Conservation (phyloP, 768 basidiomycete species). For the Lactifluus subvellereus region DNA sequence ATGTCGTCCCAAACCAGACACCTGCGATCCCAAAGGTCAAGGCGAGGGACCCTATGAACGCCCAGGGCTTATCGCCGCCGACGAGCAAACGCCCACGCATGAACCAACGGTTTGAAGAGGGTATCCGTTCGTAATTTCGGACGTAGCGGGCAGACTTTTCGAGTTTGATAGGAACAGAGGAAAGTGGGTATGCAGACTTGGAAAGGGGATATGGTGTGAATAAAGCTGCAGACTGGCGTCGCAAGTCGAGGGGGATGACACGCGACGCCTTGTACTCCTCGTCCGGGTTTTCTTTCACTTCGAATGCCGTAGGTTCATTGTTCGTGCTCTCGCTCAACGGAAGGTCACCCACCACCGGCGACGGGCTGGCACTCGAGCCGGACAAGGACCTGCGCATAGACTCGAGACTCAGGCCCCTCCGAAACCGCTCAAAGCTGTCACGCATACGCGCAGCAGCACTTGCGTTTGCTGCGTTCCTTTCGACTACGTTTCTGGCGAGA, state of each 20-base stretch:
- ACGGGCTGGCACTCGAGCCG: conserved; percentile 18
- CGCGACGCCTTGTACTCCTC: conserved; percentile 21
- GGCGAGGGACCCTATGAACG: conserved; percentile 61
- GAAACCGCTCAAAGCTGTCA: conserved; percentile 56
- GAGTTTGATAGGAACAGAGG: conserved; percentile 31
- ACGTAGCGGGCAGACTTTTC: conserved; percentile 37
- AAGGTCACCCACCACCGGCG: conserved; percentile 19
- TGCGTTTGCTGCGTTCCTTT: conserved; percentile 28
- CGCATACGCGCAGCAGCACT: conserved; percentile 40
- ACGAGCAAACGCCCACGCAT: conserved; percentile 67
- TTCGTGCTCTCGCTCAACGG: conserved; percentile 14
- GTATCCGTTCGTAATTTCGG: conserved; percentile 58
- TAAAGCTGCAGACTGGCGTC: conserved; percentile 9
- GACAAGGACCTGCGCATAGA: conserved; percentile 27
- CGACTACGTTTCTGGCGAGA: conserved; percentile 28
- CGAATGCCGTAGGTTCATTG: conserved; percentile 17
- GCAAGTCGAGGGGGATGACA: conserved; percentile 13
- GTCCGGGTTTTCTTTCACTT: conserved; percentile 18
- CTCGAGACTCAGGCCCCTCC: conserved; percentile 41
- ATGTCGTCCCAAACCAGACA: conserved; percentile 84
- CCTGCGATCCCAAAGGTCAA: conserved; percentile 65
- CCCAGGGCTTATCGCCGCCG: conserved; percentile 81
- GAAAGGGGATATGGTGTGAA: conserved; percentile 22
- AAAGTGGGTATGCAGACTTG: conserved; percentile 28
- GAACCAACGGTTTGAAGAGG: conserved; percentile 74